A percentile compares a stretch with the other conserved stretches of the same genome.
These are phyloP conservation scores for Euphorbia tirucalli DNA, from an alignment of 345 rosid genomes.

Conservation along the genomic window DNA sequence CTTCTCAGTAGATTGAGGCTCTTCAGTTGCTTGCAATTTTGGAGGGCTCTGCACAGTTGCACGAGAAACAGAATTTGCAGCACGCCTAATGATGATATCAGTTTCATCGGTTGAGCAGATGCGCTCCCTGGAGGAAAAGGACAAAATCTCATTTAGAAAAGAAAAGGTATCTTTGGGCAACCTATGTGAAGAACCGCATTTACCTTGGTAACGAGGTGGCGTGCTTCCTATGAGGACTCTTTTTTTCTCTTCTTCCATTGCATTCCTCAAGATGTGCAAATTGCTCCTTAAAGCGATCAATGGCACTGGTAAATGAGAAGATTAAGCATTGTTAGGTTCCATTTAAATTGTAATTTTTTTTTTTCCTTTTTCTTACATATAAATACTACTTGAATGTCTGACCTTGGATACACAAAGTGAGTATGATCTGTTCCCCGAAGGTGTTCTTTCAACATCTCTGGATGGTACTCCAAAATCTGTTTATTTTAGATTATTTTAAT, in stretches of 20 bases:
- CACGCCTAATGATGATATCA: conserved; percentile 30
- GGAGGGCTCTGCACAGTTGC: conserved; percentile 32
- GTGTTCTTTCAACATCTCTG: conserved; percentile 38
- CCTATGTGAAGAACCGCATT: conserved; percentile 6
- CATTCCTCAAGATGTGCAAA: conserved; percentile 86
- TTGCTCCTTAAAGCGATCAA: conserved; percentile 76
- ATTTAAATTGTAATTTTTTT: neutral
- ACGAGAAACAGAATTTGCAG: conserved; percentile 36
- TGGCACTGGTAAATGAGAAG: conserved; percentile 45
- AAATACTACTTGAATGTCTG: conserved; percentile 13
- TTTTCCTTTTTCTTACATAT: neutral
- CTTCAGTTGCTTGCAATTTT: conserved; percentile 22
- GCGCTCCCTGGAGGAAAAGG: conserved; percentile 52
- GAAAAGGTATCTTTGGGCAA: no score
- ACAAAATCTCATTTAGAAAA: neutral
- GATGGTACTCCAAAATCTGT: conserved; percentile 81
- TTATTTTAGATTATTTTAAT: conserved; percentile 17
- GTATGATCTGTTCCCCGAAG: conserved; percentile 61
- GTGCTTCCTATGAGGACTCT: conserved; percentile 60
- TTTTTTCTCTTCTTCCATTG: conserved; percentile 47
- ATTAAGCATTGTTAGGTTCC: neutral
- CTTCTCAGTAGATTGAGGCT: conserved; percentile 29
- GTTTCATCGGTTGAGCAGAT: conserved; percentile 48
- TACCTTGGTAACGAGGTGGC: conserved; percentile 81
- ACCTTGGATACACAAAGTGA: conserved; percentile 95